Percentiles rank a stretch among this genome's conserved stretches.
These are phyloP conservation scores for Solanum boliviense DNA, from an alignment of 257 asterid genomes.

Conservation along the genomic window DNA sequence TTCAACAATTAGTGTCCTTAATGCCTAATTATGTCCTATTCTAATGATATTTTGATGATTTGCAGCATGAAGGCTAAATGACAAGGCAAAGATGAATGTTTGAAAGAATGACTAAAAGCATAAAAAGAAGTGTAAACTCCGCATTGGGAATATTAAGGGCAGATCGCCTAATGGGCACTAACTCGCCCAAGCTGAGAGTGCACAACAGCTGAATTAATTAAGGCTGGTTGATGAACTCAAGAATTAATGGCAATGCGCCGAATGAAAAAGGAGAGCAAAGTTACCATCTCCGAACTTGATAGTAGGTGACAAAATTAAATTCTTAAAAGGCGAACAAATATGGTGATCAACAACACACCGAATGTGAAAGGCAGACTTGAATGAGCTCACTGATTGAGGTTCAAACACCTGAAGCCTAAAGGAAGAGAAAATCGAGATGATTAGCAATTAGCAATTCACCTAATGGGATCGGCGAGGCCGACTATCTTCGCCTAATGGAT, in stretches of 20 bases:
- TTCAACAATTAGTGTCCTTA: too few relatives aligned
- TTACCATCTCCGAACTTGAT: background rate
- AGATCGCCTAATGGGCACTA: background rate
- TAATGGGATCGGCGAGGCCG: too few relatives aligned
- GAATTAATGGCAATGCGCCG: background rate
- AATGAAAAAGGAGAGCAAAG: background rate
- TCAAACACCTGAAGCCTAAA: too few relatives aligned
- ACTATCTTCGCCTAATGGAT: too few relatives aligned
- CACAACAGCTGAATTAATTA: background rate
- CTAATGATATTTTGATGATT: too few relatives aligned
- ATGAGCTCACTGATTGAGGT: too few relatives aligned
- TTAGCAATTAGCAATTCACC: too few relatives aligned
- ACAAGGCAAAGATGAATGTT: background rate
- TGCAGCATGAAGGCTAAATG: background rate
- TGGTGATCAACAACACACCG: too few relatives aligned
- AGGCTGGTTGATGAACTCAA: background rate
- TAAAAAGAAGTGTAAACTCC: background rate
- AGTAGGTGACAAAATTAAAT: background rate
- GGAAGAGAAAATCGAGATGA: too few relatives aligned
- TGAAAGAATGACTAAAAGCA: background rate
- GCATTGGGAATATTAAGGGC: background rate
- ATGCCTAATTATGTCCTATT: too few relatives aligned
- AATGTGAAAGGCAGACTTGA: too few relatives aligned
- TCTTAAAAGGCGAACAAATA: background rate
- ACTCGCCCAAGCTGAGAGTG: background rate